Base-by-base conservation (phyloP, 2,329 filamentous ascomycete species). In the Cytospora schulzeri region DNA sequence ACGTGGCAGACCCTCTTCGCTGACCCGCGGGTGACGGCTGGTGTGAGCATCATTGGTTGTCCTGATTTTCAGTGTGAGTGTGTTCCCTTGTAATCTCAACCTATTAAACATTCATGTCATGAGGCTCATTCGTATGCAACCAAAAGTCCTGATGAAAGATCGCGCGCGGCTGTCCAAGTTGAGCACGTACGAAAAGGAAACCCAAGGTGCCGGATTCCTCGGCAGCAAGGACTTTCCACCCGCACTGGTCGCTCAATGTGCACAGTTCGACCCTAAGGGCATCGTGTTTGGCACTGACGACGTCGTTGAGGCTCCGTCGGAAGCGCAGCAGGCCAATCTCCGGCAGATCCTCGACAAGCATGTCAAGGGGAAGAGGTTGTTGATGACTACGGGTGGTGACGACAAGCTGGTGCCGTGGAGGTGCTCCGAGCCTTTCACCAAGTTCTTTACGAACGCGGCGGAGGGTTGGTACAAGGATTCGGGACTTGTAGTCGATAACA, bases 1-100 rank as follows among this genome's bases (percentile, higher is more conserved):
- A 88, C 90, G 1, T 98, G 94, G 93, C 90, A 96, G 73, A 84
- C 88, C 31, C 77, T 97, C 65, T 85, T 97, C 54, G 84, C 87
- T 45, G 93, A 98, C 66, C 86, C 88, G 22, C 85, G 93, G 68
- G 85, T 98, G 62, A 88, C 83, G n/a, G 88, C 91, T 0, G 93
- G 86, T 1, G 87, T 96, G 9, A 83, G 91, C 3, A 84, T 97
- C 28, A 91, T 98, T 60, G 95, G 94, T 1, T 97, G 93, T 75
- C 92, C 93, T 0, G 94, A 99, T 76, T 97, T 91, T 71, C 86
- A 88, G 68, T 82, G 45, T 48, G 12, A 48, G 45, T 24, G 2
- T 14, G 17, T n/a, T 19, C 41, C 38, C 38, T 24, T 11, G 19
- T 48, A 12, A 11, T 48, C 17, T 11, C n/a, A 24, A 22, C 19